phyloP scores from a whole-genome alignment of 148 eudicot genomes.

The Fagopyrum homotropicum region DNA sequence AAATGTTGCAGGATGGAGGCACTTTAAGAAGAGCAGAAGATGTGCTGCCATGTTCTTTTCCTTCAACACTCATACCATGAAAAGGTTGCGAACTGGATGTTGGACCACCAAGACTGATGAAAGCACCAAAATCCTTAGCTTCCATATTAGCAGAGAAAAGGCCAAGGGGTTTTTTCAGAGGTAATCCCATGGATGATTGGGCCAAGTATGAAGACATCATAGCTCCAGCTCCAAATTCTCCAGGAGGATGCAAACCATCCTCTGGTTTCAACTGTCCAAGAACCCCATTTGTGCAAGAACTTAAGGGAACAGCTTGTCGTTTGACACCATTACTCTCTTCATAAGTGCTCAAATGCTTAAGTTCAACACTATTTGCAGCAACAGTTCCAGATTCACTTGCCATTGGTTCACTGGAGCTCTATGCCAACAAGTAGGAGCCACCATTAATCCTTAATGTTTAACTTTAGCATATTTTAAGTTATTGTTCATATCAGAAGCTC shows the following conservation, averaged over 20 bases:
- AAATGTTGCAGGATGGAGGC: slow-evolving; percentile 45
- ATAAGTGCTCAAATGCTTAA: slow-evolving; percentile 23
- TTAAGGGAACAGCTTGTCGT: slow-evolving; percentile 23
- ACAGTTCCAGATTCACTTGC: slow-evolving; percentile 32
- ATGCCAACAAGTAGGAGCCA: slow-evolving; percentile 18
- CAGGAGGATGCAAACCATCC: slow-evolving; percentile 29
- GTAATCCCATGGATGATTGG: slow-evolving; percentile 33
- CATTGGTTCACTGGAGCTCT: slow-evolving; percentile 43
- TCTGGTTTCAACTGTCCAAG: slow-evolving; percentile 37
- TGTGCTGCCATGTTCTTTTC: slow-evolving; percentile 37
- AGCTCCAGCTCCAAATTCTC: slow-evolving; percentile 37
- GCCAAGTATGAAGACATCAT: slow-evolving; percentile 28
- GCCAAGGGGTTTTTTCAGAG: slow-evolving; percentile 31
- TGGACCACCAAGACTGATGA: slow-evolving; percentile 55
- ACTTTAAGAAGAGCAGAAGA: slow-evolving; percentile 45
- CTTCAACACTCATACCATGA: slow-evolving; percentile 34
- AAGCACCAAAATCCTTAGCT: slow-evolving; percentile 31
- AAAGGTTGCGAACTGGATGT: slow-evolving; percentile 35
- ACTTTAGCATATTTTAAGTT: not conserved
- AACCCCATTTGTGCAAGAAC: slow-evolving; percentile 26
- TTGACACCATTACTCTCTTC: slow-evolving; percentile 24
- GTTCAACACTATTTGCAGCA: slow-evolving; percentile 21
- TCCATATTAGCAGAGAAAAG: slow-evolving; percentile 24
- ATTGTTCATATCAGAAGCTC: not conserved
- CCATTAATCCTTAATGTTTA: not conserved